These are phyloP conservation scores for Moesziomyces parantarcticus DNA, from an alignment of 1,284 basidiomycete genomes.

Conservation along the genomic window DNA sequence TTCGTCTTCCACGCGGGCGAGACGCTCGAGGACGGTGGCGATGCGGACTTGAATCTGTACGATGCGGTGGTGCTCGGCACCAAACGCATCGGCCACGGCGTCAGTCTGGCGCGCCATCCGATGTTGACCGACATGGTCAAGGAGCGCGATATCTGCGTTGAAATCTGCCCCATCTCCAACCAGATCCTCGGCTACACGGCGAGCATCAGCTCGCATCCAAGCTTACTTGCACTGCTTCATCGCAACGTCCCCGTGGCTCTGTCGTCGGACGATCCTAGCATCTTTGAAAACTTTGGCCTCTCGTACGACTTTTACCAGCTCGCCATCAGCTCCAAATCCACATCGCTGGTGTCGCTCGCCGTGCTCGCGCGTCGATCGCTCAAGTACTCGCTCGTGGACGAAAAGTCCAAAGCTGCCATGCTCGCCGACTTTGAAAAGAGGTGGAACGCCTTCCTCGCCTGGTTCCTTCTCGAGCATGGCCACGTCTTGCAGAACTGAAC, in stretches of 20 bases:
- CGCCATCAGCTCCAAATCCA: conserved; percentile 22
- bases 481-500: conserved; percentile 4
- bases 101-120: conserved; percentile 79
- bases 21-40: conserved; percentile 76
- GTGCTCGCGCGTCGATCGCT: conserved; percentile 43
- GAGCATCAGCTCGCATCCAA: conserved; percentile 36
- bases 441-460: conserved; percentile 42
- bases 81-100: conserved; percentile 82
- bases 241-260: conserved; percentile 77
- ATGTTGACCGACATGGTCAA: conserved; percentile 76
- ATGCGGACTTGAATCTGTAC: conserved; percentile 79
- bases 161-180: conserved; percentile 70
- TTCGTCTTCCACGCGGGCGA: conserved; percentile 84
- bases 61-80: conserved; percentile 81
- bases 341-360: conserved; percentile 34
- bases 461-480: conserved; percentile 26
- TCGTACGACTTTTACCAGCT: conserved; percentile 57
- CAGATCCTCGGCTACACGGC: conserved; percentile 51
- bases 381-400: conserved; percentile 30
- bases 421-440: conserved; percentile 40
- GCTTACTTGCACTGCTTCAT: conserved; percentile 72
- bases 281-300: conserved; percentile 80
- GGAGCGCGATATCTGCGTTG: conserved; percentile 75
- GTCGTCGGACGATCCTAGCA: conserved; percentile 78
- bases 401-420: conserved; percentile 19